Base-by-base conservation (phyloP, 148 eudicot genomes). In the Fagopyrum tataricum region DNA sequence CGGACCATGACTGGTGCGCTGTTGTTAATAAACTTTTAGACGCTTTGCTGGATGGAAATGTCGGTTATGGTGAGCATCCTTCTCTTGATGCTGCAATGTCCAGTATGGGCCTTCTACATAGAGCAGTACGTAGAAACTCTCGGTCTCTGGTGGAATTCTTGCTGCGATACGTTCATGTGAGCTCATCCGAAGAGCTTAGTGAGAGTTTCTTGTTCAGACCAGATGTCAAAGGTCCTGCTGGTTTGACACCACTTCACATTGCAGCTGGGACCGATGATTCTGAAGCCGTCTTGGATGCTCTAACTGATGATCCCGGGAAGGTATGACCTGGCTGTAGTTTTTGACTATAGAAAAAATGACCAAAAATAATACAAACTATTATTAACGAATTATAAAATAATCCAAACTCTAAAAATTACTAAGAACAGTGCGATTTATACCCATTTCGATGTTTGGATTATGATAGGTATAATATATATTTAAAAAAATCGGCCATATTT, bases 171-270 rank as follows among this genome's bases (percentile, higher is more conserved):
- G 62, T 26, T 53, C 51, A 23, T 73, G 61, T 73, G 42, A 73
- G 61, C 7, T 75, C 73, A 39, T 73, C 59, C 13, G 69, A 58
- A 49, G 40, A 26, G 53, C 4, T 47, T 7, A 39, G 43, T n/a
- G 20, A 31, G 62, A 77, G 20, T 10, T 79, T 73, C 71, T 70
- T 93, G 67, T 90, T 93, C 80, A 86, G 85, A 74, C 94, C 98
- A 10, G 98, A 93, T 76, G 84, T 82, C 17, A 73, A 53, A 67
- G 98, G 98, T 61, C 92, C 93, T 43, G 96, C 89, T 75, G 96
- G 98, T 43, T 80, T 90, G 86, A 93, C 96, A 31, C 98, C 98
- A 67, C 90, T 93, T 61, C 98, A 93, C 68, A 76, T 93, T 78
- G 98, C 96, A 71, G 90, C 94, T 70, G 82, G 86, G 76, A 80